Conservation (phyloP, 2,329 filamentous ascomycete species). For the Venturia nashicola region DNA sequence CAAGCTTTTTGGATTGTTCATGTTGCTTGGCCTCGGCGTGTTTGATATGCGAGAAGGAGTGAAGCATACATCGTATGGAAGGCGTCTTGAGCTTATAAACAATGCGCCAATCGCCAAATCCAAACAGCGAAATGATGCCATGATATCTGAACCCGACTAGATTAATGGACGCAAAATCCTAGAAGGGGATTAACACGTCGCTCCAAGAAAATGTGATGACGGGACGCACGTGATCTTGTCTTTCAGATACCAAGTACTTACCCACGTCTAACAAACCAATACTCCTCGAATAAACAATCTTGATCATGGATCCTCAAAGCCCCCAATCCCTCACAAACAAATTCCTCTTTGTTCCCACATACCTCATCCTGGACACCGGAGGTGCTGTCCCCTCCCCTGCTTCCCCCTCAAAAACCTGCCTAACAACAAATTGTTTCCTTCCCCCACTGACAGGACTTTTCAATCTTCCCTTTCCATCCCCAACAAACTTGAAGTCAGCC, state of each 20-base stretch:
- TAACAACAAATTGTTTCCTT: conserved; percentile 3
- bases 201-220: too few relatives aligned
- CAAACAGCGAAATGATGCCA: neutral
- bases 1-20: neutral
- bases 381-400: neutral
- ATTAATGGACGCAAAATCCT: too few relatives aligned
- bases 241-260: too few relatives aligned
- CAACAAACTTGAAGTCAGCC: neutral
- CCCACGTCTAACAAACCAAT: too few relatives aligned
- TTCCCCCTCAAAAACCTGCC: neutral
- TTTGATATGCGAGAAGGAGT: neutral
- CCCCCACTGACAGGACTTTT: neutral
- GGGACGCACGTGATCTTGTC: too few relatives aligned
- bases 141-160: too few relatives aligned
- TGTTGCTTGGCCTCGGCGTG: neutral
- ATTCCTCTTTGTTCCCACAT: neutral
- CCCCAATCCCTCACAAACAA: neutral
- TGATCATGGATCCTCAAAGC: neutral
- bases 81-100: neutral
- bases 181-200: too few relatives aligned
- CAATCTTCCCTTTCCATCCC: neutral
- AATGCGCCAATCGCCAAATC: neutral
- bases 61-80: neutral
- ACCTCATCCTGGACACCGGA: neutral
- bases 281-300: too few relatives aligned